Conservation (phyloP, 75 land plant genomes). For the Pinus albicaulis region DNA sequence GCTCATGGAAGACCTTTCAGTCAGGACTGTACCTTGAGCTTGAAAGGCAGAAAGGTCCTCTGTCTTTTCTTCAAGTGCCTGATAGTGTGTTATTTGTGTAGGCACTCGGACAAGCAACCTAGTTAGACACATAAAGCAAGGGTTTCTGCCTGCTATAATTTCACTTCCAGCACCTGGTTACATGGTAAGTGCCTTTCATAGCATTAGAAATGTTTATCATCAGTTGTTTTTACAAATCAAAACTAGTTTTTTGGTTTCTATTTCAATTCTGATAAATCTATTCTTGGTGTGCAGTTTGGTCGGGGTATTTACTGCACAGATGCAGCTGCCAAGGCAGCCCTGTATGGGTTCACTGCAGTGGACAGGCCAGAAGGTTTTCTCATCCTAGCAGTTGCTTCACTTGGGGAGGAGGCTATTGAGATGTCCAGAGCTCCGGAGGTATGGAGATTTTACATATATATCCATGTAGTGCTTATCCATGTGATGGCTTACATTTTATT, state of each 20-base stretch:
- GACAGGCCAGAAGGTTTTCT: constrained; percentile 78
- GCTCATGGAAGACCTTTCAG: not conserved
- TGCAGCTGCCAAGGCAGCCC: constrained; percentile 70
- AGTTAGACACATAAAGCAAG: constrained; percentile 50
- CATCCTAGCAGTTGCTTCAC: constrained; percentile 58
- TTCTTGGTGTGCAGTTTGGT: constrained; percentile 50
- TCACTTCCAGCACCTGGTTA: constrained; percentile 61
- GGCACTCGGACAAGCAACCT: constrained; percentile 63
- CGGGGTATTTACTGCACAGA: constrained; percentile 67
- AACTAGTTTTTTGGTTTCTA: too few relatives aligned
- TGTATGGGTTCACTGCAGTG: constrained; percentile 74
- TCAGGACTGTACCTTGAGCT: not conserved
- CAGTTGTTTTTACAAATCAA: too few relatives aligned
- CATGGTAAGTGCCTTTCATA: constrained; percentile 34
- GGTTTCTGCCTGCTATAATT: constrained; percentile 54
- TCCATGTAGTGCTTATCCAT: not conserved
- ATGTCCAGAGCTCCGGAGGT: constrained; percentile 51
- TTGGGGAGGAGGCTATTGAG: constrained; percentile 53
- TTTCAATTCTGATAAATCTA: not conserved
- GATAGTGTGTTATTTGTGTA: not conserved
- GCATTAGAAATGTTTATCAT: not conserved
- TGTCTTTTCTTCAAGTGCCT: not conserved
- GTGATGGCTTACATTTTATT: not conserved
- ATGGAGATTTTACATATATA: constrained; percentile 6
- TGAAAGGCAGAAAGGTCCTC: not conserved